Conservation (phyloP, 1,284 basidiomycete species). For the Puccinia hordei region DNA sequence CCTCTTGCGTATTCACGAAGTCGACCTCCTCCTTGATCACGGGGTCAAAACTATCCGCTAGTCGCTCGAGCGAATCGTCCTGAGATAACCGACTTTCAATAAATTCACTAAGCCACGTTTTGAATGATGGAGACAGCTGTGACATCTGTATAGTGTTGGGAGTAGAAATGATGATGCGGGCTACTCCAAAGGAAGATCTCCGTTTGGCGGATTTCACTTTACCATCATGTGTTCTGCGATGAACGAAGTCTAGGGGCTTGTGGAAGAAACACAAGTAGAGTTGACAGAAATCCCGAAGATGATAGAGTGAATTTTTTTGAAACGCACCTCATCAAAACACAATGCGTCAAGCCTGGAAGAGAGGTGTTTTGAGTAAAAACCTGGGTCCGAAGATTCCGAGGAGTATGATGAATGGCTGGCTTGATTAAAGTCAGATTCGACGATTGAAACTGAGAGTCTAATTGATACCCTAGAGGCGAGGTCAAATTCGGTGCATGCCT, state of each 20-base stretch:
- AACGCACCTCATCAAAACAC: background rate
- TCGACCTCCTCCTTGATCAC: background rate
- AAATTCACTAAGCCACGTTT: background rate
- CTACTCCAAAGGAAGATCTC: background rate
- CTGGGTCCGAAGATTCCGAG: background rate
- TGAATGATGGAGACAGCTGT: constrained; percentile 16
- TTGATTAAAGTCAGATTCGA: background rate
- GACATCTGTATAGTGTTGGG: background rate
- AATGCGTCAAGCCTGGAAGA: background rate
- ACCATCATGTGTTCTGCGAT: background rate
- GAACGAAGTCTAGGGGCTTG: constrained; percentile 5
- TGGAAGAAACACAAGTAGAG: background rate
- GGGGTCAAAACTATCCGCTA: background rate
- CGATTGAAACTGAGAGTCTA: constrained; percentile 3
- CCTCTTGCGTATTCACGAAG: background rate
- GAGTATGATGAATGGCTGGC: background rate
- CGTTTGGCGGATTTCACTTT: background rate
- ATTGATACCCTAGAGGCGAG: background rate
- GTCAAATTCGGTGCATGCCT: background rate
- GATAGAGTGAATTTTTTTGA: no score
- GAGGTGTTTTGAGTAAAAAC: background rate
- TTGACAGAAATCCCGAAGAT: no score
- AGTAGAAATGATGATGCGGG: background rate
- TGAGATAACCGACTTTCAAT: background rate
- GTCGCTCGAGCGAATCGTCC: background rate